Evolutionary conservation across 2,329 filamentous ascomycete species (phyloP), one percentile per base, ranked within the genome.

Genomic region (Fusarium staphyleae): DNA sequence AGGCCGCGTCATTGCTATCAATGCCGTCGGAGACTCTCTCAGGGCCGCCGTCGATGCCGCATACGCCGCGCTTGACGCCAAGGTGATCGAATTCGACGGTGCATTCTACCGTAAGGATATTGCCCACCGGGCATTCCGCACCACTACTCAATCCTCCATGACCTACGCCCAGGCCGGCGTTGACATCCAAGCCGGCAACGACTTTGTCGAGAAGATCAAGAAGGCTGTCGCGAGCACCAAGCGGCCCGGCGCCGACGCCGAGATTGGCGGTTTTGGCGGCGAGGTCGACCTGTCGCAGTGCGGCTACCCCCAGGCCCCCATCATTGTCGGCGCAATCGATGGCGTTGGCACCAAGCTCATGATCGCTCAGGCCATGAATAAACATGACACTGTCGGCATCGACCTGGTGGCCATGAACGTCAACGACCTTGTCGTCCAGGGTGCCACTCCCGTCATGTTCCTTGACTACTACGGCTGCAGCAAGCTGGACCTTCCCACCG

Each of bases 381-480:
- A 96, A 76, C 95, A 97, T 75, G 87, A 93, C 74, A 96, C 93
- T 3, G 93, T 99, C 10, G 95, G 95, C 55, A 92, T 99, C 66
- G 95, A 99, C 72, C 84, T 99, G 29, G 95, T 99, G 4, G 95
- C 95, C 63, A 98, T 98, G 93, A 98, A 97, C 74, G 95, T 98
- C 71, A 99, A 99, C 74, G 95, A 99, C 70, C 82, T 99, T 0
- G 88, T 99, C 44, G 95, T 98, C 8, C 93, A 98, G 77, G 95
- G 95, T 48, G 95, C 95, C 11, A 91, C 95, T 65, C 93, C 95
- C 2, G 82, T 98, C 61, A 95, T 95, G 81, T 98, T 99, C 83
- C 87, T 98, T 58, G 95, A 99, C 78, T 98, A 96, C 82, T 97
- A 96, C 76, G 93, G 92, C 56, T 97, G 93, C 81, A 92, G 90